These are phyloP conservation scores for Capronia americana DNA, from an alignment of 2,329 filamentous ascomycete species.

Conservation along the genomic window DNA sequence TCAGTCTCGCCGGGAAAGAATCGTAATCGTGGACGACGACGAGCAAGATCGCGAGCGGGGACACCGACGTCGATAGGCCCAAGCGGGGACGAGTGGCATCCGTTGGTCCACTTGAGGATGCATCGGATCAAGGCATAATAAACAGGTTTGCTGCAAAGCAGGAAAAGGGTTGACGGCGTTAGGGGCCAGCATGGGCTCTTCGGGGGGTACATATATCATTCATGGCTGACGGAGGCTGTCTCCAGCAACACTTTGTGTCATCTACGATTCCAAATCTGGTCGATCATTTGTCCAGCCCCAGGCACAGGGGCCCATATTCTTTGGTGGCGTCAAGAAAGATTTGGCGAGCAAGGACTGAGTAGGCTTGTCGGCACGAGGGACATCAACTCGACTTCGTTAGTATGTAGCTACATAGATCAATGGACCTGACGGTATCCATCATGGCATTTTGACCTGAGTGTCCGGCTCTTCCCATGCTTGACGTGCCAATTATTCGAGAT, in stretches of 20 bases:
- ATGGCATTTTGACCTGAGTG: neutral
- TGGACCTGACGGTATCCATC: neutral
- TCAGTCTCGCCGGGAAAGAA: conserved; percentile 26
- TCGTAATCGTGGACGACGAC: conserved; percentile 28
- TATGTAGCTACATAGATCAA: conserved; percentile 3
- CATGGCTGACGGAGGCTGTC: conserved; percentile 8
- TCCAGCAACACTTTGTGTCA: conserved; percentile 20
- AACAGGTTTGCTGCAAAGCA: conserved; percentile 30
- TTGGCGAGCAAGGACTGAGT: neutral
- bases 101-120: neutral
- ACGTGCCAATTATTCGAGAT: neutral
- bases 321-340: conserved; percentile 6
- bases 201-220: conserved; percentile 19
- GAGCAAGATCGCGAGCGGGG: conserved; percentile 14
- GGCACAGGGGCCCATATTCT: conserved; percentile 14
- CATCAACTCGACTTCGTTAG: neutral
- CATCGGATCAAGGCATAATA: conserved; percentile 1
- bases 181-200: neutral
- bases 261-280: conserved; percentile 20
- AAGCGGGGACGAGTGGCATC: neutral
- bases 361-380: conserved; percentile 6
- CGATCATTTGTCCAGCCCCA: conserved; percentile 10
- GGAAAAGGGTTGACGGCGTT: conserved; percentile 21
- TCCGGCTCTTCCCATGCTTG: neutral
- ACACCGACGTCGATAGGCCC: conserved; percentile 20